These are phyloP conservation scores for Spergularia marina DNA, from an alignment of 148 eudicot species.

Conservation along the genomic window DNA sequence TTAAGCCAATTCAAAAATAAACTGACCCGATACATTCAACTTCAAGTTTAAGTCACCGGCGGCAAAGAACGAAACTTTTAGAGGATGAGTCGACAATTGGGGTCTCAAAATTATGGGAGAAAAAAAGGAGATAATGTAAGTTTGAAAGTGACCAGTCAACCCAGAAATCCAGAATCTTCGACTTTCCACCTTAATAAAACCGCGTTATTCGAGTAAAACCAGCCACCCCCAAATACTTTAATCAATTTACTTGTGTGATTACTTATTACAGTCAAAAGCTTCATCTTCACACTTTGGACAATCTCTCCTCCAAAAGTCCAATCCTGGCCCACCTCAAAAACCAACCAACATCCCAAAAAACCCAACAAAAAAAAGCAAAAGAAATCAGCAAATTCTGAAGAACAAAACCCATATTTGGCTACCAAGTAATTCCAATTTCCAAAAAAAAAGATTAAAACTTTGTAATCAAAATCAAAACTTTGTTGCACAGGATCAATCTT, in stretches of 20 bases:
- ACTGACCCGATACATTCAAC: too few relatives aligned
- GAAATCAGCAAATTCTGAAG: too few relatives aligned
- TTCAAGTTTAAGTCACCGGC: too few relatives aligned
- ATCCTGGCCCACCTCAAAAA: too few relatives aligned
- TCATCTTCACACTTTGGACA: conserved; percentile 17
- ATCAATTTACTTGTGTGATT: too few relatives aligned
- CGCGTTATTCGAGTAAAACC: conserved; percentile 33
- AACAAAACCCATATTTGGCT: too few relatives aligned
- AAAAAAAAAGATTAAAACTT: neutral
- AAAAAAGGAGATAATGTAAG: neutral
- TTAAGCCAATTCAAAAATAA: too few relatives aligned
- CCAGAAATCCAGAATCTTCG: conserved; percentile 35
- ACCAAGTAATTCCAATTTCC: neutral
- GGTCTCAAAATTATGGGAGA: too few relatives aligned
- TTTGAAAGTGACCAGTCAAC: conserved; percentile 30
- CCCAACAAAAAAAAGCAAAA: too few relatives aligned
- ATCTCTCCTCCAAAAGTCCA: conserved; percentile 21
- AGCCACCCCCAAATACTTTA: neutral
- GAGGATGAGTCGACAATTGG: too few relatives aligned
- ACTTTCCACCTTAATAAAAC: conserved; percentile 24
- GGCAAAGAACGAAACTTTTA: too few relatives aligned
- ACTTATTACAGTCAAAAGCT: conserved; percentile 23
- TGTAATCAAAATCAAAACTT: neutral
- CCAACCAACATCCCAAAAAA: too few relatives aligned
- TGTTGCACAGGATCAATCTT: neutral